Conservation (phyloP, 2,329 filamentous ascomycete species). For the Ceratocystis albifundus region DNA sequence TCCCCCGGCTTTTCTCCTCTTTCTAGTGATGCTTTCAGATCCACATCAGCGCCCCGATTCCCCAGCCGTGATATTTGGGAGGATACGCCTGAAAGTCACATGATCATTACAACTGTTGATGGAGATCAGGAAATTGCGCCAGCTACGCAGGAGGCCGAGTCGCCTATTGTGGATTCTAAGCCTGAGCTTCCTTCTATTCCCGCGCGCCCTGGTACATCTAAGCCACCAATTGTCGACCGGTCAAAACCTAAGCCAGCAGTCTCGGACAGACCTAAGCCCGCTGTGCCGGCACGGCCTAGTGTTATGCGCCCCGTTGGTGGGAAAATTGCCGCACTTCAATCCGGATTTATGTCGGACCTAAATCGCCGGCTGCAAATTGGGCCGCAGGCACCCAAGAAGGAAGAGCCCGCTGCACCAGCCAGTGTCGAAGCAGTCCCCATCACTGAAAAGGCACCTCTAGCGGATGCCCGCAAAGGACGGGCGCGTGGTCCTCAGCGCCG, state of each 20-base stretch:
- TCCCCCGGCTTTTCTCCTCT: slow-evolving; percentile 11
- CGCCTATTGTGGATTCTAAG: neutral
- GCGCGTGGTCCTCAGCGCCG: slow-evolving; percentile 78
- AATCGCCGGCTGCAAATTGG: slow-evolving; percentile 82
- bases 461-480: slow-evolving; percentile 79
- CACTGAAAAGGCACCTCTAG: slow-evolving; percentile 53
- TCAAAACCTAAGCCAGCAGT: slow-evolving; percentile 47
- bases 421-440: slow-evolving; percentile 42
- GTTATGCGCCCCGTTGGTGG: slow-evolving; percentile 54
- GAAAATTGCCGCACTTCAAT: slow-evolving; percentile 85
- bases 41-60: slow-evolving; percentile 38
- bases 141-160: neutral
- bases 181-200: slow-evolving; percentile 25
- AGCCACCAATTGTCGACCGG: slow-evolving; percentile 25
- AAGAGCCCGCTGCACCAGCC: slow-evolving; percentile 47
- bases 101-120: slow-evolving; percentile 62
- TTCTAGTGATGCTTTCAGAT: slow-evolving; percentile 14
- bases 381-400: slow-evolving; percentile 67
- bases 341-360: slow-evolving; percentile 83
- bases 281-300: slow-evolving; percentile 50
- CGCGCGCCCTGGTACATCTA: slow-evolving; percentile 29
- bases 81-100: slow-evolving; percentile 73
- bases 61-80: slow-evolving; percentile 93
- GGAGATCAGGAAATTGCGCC: slow-evolving; percentile 5
- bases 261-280: slow-evolving; percentile 55